phyloP scores from a whole-genome alignment of 805 yeast genomes.

The Candida sithepensis region DNA sequence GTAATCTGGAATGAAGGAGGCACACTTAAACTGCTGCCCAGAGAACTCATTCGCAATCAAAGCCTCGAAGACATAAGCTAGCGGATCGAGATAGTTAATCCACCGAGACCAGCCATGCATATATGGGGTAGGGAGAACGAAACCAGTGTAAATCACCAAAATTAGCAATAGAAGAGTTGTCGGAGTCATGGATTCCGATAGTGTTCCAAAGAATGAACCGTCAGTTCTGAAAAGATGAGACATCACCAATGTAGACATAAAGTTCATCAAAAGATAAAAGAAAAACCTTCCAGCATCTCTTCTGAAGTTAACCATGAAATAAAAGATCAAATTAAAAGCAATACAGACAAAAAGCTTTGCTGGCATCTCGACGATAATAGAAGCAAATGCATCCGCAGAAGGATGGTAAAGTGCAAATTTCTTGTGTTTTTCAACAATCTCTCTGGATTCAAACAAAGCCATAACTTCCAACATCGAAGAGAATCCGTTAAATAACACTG shows the following conservation, averaged over 20 bases:
- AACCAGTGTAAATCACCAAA: constrained; percentile 50
- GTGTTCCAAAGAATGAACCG: constrained; percentile 43
- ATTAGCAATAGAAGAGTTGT: constrained; percentile 47
- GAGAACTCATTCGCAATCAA: constrained; percentile 56
- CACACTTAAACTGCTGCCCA: constrained; percentile 43
- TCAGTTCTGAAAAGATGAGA: constrained; percentile 49
- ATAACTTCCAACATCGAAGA: constrained; percentile 55
- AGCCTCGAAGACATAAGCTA: constrained; percentile 55
- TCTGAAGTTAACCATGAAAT: constrained; percentile 50
- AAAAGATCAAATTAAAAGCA: constrained; percentile 44
- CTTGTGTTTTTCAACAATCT: constrained; percentile 55
- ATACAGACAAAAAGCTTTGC: constrained; percentile 39
- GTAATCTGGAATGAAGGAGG: constrained; percentile 44
- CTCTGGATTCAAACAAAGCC: constrained; percentile 49
- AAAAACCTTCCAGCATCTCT: constrained; percentile 50
- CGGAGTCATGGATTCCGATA: constrained; percentile 55
- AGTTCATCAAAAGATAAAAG: constrained; percentile 43
- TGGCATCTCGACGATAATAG: constrained; percentile 49
- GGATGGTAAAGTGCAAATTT: constrained; percentile 54
- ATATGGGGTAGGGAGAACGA: constrained; percentile 49
- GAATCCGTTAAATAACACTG: constrained; percentile 57
- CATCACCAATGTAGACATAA: constrained; percentile 44
- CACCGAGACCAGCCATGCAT: constrained; percentile 63
- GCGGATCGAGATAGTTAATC: constrained; percentile 56
- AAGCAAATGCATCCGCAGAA: constrained; percentile 55